Base-by-base conservation (phyloP, 1,284 basidiomycete genomes). In the Leucocoprinus gongylophorus region DNA sequence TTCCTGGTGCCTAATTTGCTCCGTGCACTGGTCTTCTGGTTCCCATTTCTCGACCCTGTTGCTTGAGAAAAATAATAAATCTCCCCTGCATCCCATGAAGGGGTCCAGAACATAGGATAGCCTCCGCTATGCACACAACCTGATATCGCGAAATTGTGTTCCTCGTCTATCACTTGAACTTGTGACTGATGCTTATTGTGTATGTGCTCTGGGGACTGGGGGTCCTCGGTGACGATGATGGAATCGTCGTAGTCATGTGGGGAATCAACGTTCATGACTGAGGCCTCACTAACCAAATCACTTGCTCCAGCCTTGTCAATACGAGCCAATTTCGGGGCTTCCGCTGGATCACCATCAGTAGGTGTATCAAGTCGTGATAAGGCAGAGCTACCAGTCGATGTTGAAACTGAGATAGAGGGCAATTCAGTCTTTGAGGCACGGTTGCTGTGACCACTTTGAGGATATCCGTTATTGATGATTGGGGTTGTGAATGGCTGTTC, bases 131-230 rank as follows among this genome's bases (percentile, higher is more conserved):
- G 38, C 68, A 69, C 30, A 60, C 53, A 28, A 68, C 59, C 45
- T 58, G 60, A 28, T 69, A 58, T 56, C 62, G 68, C 67, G 47
- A 67, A 60, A 15, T 20, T 10, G 37, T 63, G 61, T 4, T 63
- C 60, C 28, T 64, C 61, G 35, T 72, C 70, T 28, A 61, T 51
- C 29, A 71, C 60, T 39, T 58, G 61, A 40, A 72, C 57, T 56
- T 64, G 64, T 12, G 70, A 72, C 57, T 71, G 70, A 46, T 70
- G 63, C 10, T 20, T 12, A 33, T 64, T 61, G 53, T 72, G 69
- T n/a, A 61, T 53, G 55, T 70, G 70, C 54, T 71, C 70, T 48
- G 55, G 56, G 54, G 67, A 72, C 53, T 66, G 64, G 30, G 68
- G 69, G 58, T 73, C 68, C 46, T 71, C 69, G 50, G 69, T 68